A percentile compares a stretch with the other conserved stretches of the same genome.
Conservation (phyloP, 2,329 filamentous ascomycete genomes). For the Pestalotiopsis sp. region DNA sequence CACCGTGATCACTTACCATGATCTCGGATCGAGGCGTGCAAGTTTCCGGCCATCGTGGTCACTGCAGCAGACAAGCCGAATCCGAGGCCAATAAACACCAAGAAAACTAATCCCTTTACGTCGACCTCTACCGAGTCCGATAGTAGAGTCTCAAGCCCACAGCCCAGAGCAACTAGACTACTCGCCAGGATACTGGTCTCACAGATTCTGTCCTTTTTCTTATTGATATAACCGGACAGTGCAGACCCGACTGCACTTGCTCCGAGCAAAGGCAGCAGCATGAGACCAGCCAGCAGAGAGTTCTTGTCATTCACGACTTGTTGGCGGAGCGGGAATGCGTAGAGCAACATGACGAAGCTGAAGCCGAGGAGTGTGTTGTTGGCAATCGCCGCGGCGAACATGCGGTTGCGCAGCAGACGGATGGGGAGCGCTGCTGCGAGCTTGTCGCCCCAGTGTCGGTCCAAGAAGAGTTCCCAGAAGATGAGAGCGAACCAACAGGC, state of each 20-base stretch:
- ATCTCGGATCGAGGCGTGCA: conserved; percentile 45
- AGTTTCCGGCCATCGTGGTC: conserved; percentile 46
- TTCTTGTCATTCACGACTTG: conserved; percentile 52
- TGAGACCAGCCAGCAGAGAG: conserved; percentile 48
- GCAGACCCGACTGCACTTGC: conserved; percentile 47
- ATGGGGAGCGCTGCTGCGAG: conserved; percentile 50
- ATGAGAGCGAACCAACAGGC: conserved; percentile 39
- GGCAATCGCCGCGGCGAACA: conserved; percentile 44
- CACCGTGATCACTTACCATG: conserved; percentile 40
- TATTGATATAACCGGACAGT: conserved; percentile 44
- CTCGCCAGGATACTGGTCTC: conserved; percentile 47
- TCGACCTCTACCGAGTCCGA: conserved; percentile 37
- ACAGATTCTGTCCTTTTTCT: conserved; percentile 40
- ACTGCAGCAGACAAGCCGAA: conserved; percentile 52
- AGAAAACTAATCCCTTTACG: conserved; percentile 49
- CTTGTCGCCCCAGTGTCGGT: conserved; percentile 31
- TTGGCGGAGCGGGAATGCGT: conserved; percentile 50
- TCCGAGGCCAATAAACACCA: conserved; percentile 54
- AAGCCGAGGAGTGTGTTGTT: conserved; percentile 54
- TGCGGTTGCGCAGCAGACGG: conserved; percentile 47
- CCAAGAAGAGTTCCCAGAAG: conserved; percentile 40
- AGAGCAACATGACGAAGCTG: conserved; percentile 51
- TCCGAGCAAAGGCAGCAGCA: conserved; percentile 57
- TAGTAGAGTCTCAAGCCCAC: conserved; percentile 47
- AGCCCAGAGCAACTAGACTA: conserved; percentile 47